A percentile compares a stretch with the other conserved stretches of the same genome.
Evolutionary conservation across 768 basidiomycete genomes (phyloP).

Genomic region (Suillus brevipes): DNA sequence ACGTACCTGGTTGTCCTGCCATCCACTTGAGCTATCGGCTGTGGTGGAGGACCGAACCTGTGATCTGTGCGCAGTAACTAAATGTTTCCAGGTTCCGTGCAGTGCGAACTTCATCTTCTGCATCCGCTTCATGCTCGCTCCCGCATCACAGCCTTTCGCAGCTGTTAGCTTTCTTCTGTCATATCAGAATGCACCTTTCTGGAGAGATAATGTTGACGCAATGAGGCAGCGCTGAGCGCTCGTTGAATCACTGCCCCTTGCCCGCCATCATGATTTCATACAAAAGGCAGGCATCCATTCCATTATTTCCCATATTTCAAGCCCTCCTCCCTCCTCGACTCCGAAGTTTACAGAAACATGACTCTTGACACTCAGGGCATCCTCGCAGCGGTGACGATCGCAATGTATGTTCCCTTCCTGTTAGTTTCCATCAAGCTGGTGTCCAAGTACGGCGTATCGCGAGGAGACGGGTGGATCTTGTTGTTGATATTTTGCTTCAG

Average conservation of each 20-base stretch:
- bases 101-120: neutral
- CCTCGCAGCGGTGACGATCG: slow-evolving; percentile 60
- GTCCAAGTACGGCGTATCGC: slow-evolving; percentile 54
- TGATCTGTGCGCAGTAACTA: neutral
- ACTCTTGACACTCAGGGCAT: slow-evolving; percentile 43
- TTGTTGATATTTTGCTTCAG: slow-evolving; percentile 60
- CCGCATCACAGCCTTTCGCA: neutral
- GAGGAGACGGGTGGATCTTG: slow-evolving; percentile 68
- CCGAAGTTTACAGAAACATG: slow-evolving; percentile 24
- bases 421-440: slow-evolving; percentile 45
- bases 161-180: neutral
- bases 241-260: slow-evolving; percentile 21
- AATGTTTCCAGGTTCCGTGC: no score
- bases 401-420: slow-evolving; percentile 58
- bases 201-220: neutral
- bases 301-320: slow-evolving; percentile 6
- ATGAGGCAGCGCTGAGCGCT: neutral
- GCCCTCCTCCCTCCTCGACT: neutral
- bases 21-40: neutral
- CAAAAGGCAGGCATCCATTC: slow-evolving; percentile 17
- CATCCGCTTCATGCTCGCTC: neutral
- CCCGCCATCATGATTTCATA: slow-evolving; percentile 11
- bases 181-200: neutral
- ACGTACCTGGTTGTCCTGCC: neutral
- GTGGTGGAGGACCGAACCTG: neutral